Conservation (phyloP, 1,139 yeast species). For the Magnusiomyces suaveolens region DNA sequence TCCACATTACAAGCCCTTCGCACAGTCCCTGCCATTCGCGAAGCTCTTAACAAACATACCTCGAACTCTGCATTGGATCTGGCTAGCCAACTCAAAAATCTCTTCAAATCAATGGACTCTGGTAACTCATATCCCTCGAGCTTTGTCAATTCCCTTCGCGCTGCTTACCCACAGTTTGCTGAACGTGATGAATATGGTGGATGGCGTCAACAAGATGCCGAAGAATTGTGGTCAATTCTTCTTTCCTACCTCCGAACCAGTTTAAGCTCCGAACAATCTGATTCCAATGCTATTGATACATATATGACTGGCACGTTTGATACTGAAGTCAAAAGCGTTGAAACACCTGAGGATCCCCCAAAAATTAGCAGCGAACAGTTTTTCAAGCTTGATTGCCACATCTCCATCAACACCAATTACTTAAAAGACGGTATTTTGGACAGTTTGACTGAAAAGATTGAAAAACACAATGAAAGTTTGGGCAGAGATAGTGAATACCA, state of each 20-base stretch:
- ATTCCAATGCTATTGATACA: slow-evolving; percentile 38
- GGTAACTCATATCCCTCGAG: slow-evolving; percentile 42
- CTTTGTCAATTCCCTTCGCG: slow-evolving; percentile 41
- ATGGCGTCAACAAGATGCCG: slow-evolving; percentile 95
- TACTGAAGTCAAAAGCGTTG: slow-evolving; percentile 49
- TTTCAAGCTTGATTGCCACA: slow-evolving; percentile 78
- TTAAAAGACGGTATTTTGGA: slow-evolving; percentile 74
- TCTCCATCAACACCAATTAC: slow-evolving; percentile 74
- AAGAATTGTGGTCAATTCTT: slow-evolving; percentile 83
- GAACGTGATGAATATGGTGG: slow-evolving; percentile 59
- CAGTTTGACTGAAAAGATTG: slow-evolving; percentile 67
- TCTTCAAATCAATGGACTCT: slow-evolving; percentile 29
- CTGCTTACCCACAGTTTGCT: slow-evolving; percentile 75
- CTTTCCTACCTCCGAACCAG: slow-evolving; percentile 41
- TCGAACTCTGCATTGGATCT: slow-evolving; percentile 16
- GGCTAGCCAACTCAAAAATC: slow-evolving; percentile 27
- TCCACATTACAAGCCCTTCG: slow-evolving; percentile 76
- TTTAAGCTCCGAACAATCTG: slow-evolving; percentile 14
- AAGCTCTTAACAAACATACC: slow-evolving; percentile 20
- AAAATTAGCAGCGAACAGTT: slow-evolving; percentile 45
- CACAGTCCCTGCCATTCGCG: slow-evolving; percentile 50
- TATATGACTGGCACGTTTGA: slow-evolving; percentile 58
- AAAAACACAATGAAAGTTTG: slow-evolving; percentile 63
- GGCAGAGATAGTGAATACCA: slow-evolving; percentile 64
- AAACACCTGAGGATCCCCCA: slow-evolving; percentile 47